Percentiles rank a stretch among this genome's conserved stretches.
phyloP scores from a whole-genome alignment of 2,329 filamentous ascomycete genomes.

The Ophiostoma sp. region DNA sequence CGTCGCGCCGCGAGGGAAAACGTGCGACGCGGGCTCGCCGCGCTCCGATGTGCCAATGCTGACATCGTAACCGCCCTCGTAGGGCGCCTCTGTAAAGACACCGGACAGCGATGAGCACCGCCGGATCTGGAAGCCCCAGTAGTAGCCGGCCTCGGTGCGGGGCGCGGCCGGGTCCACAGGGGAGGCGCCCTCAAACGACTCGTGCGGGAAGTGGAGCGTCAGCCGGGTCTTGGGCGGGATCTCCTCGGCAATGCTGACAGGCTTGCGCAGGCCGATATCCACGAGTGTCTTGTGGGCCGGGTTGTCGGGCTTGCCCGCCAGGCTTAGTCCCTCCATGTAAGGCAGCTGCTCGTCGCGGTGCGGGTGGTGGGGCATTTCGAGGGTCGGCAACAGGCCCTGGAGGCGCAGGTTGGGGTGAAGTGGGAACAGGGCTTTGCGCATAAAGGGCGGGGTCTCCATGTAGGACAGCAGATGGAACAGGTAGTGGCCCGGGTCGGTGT shows the following conservation, averaged over 20 bases:
- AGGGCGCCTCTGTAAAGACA: conserved; percentile 75
- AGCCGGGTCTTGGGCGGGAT: conserved; percentile 72
- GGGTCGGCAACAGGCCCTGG: conserved; percentile 70
- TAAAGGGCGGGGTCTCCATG: conserved; percentile 80
- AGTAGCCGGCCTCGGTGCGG: conserved; percentile 75
- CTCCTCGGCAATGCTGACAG: conserved; percentile 56
- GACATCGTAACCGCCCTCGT: conserved; percentile 76
- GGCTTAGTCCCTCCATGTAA: conserved; percentile 75
- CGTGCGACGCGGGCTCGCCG: conserved; percentile 54
- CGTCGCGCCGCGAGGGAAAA: conserved; percentile 46
- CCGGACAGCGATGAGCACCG: conserved; percentile 65
- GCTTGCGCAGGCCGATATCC: conserved; percentile 58
- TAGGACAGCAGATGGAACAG: conserved; percentile 76
- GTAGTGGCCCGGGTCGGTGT: conserved; percentile 75
- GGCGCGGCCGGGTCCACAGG: conserved; percentile 69
- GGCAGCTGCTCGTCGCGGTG: conserved; percentile 73
- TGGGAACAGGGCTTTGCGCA: conserved; percentile 73
- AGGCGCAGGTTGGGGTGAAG: conserved; percentile 75
- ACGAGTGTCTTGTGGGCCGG: conserved; percentile 52
- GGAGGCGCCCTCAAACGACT: conserved; percentile 50
- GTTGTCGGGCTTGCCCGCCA: conserved; percentile 46
- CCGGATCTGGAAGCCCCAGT: conserved; percentile 80
- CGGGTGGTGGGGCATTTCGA: conserved; percentile 85
- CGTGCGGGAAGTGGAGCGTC: conserved; percentile 65
- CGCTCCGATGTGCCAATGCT: conserved; percentile 83